A percentile compares a stretch with the other conserved stretches of the same genome.
These are phyloP conservation scores for Neoascochyta sp. DNA, from an alignment of 2,329 filamentous ascomycete species.

Conservation along the genomic window DNA sequence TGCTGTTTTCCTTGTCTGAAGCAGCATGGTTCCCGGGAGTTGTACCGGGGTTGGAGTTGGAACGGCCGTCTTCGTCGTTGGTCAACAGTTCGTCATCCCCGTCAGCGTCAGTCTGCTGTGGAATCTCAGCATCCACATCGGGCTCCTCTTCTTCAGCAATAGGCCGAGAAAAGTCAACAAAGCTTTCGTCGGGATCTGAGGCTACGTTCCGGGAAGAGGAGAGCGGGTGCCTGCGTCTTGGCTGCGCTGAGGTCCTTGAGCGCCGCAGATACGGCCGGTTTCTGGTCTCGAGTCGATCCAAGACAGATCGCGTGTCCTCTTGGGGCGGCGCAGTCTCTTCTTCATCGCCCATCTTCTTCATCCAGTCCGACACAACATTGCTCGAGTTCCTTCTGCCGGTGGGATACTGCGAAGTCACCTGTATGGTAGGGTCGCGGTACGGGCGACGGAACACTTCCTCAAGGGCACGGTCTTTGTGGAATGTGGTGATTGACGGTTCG, in stretches of 20 bases:
- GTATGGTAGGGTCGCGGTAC: conserved; percentile 56
- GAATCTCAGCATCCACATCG: conserved; percentile 41
- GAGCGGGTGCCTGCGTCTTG: conserved; percentile 47
- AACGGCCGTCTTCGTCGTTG: conserved; percentile 56
- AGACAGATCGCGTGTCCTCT: conserved; percentile 57
- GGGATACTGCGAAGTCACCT: conserved; percentile 32
- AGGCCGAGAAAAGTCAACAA: conserved; percentile 29
- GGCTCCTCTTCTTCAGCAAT: conserved; percentile 48
- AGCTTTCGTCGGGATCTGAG: conserved; percentile 53
- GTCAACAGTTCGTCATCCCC: conserved; percentile 87
- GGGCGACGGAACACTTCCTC: conserved; percentile 82
- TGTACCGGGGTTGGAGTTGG: conserved; percentile 24
- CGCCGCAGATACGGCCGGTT: conserved; percentile 52
- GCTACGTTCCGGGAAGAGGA: conserved; percentile 51
- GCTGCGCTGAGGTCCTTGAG: conserved; percentile 42
- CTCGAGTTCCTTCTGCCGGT: conserved; percentile 67
- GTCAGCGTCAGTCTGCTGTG: conserved; percentile 72
- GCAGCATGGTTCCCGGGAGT: conserved; percentile 14
- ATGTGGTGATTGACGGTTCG: conserved; percentile 83
- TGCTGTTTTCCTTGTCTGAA: conserved; percentile 27
- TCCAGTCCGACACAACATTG: conserved; percentile 84
- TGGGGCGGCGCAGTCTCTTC: conserved; percentile 61
- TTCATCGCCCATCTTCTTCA: conserved; percentile 63
- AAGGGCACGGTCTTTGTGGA: conserved; percentile 82
- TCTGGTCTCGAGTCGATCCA: conserved; percentile 56